Evolutionary conservation across 805 yeast genomes (phyloP).

Genomic region (Priceomyces melissophilus): DNA sequence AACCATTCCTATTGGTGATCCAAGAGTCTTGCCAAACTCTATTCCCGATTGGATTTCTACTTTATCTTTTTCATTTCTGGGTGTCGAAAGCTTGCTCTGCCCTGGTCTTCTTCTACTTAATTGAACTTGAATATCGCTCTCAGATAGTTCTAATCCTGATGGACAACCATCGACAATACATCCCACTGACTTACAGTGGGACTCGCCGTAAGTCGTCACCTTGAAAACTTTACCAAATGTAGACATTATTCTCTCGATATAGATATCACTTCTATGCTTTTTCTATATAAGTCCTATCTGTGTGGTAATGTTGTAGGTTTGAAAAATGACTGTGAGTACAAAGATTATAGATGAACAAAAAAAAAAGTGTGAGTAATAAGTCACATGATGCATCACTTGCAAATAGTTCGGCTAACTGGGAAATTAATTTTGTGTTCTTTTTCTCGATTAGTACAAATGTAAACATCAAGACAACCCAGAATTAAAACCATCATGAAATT

Average conservation of each 20-base stretch:
- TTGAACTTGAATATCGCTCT: constrained; percentile 92
- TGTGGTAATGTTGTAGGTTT: not conserved
- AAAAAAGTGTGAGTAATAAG: no score
- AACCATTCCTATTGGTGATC: constrained; percentile 93
- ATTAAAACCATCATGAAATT: no score
- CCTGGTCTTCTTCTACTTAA: constrained; percentile 97
- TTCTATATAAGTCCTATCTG: not conserved
- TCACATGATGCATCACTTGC: no score
- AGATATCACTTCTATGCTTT: not conserved
- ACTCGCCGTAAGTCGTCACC: constrained; percentile 97
- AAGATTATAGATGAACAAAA: no score
- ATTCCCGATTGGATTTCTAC: constrained; percentile 95
- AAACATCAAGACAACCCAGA: no score
- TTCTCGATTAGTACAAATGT: no score
- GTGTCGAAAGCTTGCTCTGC: constrained; percentile 87
- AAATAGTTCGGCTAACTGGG: no score
- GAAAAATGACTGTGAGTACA: no score
- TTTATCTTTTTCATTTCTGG: constrained; percentile 90
- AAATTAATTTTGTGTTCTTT: no score
- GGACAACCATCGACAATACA: constrained; percentile 99
- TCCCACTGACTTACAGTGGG: constrained; percentile 96
- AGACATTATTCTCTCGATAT: constrained; percentile 26
- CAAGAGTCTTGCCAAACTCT: constrained; percentile 84
- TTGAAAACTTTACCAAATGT: constrained; percentile 40
- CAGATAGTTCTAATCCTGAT: constrained; percentile 84